A percentile compares a stretch with the other conserved stretches of the same genome.
Conservation (phyloP, 345 rosid genomes). For the Mercurialis annua region DNA sequence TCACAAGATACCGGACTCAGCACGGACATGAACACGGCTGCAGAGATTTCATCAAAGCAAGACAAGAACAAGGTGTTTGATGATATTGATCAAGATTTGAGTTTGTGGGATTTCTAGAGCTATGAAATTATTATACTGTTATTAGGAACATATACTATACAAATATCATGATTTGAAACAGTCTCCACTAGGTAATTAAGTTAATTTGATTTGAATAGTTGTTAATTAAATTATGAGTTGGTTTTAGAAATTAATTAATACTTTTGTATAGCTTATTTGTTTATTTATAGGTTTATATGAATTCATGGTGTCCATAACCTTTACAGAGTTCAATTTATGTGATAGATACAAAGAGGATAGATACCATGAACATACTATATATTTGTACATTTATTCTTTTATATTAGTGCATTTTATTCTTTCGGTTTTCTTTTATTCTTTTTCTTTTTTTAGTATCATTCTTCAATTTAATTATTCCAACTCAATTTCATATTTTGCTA, state of each 20-base stretch:
- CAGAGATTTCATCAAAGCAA: constrained; percentile 54
- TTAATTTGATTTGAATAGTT: constrained; percentile 20
- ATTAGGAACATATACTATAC: constrained; percentile 4
- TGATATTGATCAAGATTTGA: constrained; percentile 31
- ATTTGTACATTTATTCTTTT: constrained; percentile 16
- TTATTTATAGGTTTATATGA: not conserved
- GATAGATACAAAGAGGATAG: constrained; percentile 14
- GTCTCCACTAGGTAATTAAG: constrained; percentile 4
- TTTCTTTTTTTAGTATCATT: too few relatives aligned
- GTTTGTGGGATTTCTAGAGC: constrained; percentile 38
- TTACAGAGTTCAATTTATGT: constrained; percentile 21
- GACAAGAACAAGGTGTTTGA: constrained; percentile 30
- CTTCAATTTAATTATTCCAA: too few relatives aligned
- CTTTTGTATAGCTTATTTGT: constrained; percentile 35
- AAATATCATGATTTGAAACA: constrained; percentile 5
- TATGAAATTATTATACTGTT: not conserved
- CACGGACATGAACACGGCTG: constrained; percentile 47
- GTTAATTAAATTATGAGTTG: not conserved
- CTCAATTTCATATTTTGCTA: too few relatives aligned
- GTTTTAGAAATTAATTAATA: constrained; percentile 12
- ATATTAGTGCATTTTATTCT: constrained; percentile 19
- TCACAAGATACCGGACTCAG: constrained; percentile 69
- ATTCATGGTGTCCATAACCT: constrained; percentile 28
- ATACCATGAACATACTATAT: constrained; percentile 17
- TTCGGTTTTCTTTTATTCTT: not conserved